Evolutionary conservation across 129 eudicot species (phyloP), one percentile per base, ranked within the genome.

Genomic region (Lactuca sativa): DNA sequence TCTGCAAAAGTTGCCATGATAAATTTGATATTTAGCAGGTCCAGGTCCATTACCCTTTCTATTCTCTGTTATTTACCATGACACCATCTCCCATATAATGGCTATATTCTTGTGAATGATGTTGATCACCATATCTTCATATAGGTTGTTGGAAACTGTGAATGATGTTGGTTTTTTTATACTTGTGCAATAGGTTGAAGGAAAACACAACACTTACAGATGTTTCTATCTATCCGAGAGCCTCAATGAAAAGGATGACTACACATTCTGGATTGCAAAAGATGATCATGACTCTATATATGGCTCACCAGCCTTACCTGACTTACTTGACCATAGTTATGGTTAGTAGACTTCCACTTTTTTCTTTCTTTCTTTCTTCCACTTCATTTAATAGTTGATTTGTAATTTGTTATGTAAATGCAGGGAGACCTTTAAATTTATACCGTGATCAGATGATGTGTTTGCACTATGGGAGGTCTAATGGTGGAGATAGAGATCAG

Each of bases 191-290:
- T 82, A 95, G 99, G 88, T 95, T 62, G 93, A 90, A 87, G 89
- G 87, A 72, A 90, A 85, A 47, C 88, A 83, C 66, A 71, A 84
- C 56, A 75, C 68, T 54, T 66, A 75, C 34, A 82, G 85, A 62
- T 87, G 81, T 78, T 95, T 83, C 73, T 95, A 95, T 82, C 76
- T 95, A 68, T 83, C 88, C 36, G 97, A 90, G 81, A 90, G 87
- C 80, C 90, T 95, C 61, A 79, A 90, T 79, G 97, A 85, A 78
- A 64, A 82, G 74, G 95, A 89, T 67, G 91, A 88, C 54, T 75
- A 82, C 75, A 83, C 93, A 7, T 74, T 85, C 67, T 78, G 92
- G 90, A 61, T 73, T 66, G 80, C 83, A 62, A 81, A 78, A 70
- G 89, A 85, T 71, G 89, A 82, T 43, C 82, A 81, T 6, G 81